Percentiles rank a stretch among this genome's conserved stretches.
These are phyloP conservation scores for Sergeia podlipaevii DNA, from an alignment of 208 protist species.

Conservation along the genomic window DNA sequence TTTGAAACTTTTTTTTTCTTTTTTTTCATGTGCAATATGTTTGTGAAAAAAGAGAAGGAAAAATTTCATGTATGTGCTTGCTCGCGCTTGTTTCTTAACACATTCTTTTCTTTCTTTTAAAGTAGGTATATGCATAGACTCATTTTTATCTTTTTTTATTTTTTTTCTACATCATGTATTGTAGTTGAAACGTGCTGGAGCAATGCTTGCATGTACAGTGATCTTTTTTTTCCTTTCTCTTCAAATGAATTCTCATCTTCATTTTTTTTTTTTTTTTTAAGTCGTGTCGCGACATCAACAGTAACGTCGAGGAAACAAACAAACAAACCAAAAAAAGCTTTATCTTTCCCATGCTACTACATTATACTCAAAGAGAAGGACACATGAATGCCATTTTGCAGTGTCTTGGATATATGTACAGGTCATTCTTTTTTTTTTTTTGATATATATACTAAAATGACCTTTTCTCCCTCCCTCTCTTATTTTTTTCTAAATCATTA, in stretches of 20 bases:
- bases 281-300: not conserved
- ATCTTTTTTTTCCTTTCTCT: constrained; percentile 10
- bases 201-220: not conserved
- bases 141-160: constrained; percentile 9
- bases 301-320: constrained; percentile 8
- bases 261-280: not conserved
- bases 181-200: too few relatives aligned
- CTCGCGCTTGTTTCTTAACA: too few relatives aligned
- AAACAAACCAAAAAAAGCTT: constrained; percentile 9
- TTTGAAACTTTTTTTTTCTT: constrained; percentile 4
- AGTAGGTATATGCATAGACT: not conserved
- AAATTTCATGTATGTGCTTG: not conserved
- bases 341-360: constrained; percentile 6
- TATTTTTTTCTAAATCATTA: too few relatives aligned
- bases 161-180: constrained; percentile 4
- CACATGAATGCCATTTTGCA: too few relatives aligned
- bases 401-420: too few relatives aligned
- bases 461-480: too few relatives aligned
- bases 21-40: constrained; percentile 2
- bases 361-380: too few relatives aligned
- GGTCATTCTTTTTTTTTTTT: constrained; percentile 11
- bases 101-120: not conserved
- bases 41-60: constrained; percentile 1
- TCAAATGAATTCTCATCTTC: too few relatives aligned
- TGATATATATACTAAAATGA: too few relatives aligned